A percentile compares a stretch with the other conserved stretches of the same genome.
Evolutionary conservation across 495 filamentous ascomycete species (phyloP).

Genomic region (Penicillium waksmanii): DNA sequence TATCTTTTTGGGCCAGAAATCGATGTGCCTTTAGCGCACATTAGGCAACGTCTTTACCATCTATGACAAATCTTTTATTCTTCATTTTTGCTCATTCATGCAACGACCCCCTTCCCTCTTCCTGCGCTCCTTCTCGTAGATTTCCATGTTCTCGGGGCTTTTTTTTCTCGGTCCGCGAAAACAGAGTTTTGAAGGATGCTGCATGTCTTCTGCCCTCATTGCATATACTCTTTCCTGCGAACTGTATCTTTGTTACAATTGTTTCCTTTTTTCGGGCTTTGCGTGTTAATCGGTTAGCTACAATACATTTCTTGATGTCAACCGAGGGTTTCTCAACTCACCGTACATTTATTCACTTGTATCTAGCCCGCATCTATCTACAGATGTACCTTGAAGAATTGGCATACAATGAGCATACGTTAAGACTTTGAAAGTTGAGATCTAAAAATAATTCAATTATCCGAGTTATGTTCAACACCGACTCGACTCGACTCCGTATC

Average conservation of each 20-base stretch:
- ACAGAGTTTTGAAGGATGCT: conserved; percentile 13
- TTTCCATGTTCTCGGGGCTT: background rate
- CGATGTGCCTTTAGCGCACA: too few relatives aligned
- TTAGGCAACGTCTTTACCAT: background rate
- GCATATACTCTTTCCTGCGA: conserved; percentile 28
- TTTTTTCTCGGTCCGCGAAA: conserved; percentile 8
- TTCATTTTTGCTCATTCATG: conserved; percentile 1
- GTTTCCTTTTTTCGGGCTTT: conserved; percentile 14
- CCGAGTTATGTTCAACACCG: conserved; percentile 9
- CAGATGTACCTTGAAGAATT: too few relatives aligned
- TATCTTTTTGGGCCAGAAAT: background rate
- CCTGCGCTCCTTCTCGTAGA: background rate
- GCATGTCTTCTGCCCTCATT: conserved; percentile 21
- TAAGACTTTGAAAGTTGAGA: background rate
- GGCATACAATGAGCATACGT: too few relatives aligned
- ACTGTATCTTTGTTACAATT: conserved; percentile 20
- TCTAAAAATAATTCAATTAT: conserved; percentile 10
- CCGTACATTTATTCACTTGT: background rate
- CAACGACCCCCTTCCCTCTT: background rate
- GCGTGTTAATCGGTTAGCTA: conserved; percentile 11
- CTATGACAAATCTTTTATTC: conserved; percentile 7
- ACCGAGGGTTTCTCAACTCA: background rate
- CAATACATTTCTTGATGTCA: conserved; percentile 5
- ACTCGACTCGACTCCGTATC: conserved; percentile 14
- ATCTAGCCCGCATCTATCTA: too few relatives aligned